Base-by-base conservation (phyloP, 371 early-diverging fungal species). In the Mortierella sp. region DNA sequence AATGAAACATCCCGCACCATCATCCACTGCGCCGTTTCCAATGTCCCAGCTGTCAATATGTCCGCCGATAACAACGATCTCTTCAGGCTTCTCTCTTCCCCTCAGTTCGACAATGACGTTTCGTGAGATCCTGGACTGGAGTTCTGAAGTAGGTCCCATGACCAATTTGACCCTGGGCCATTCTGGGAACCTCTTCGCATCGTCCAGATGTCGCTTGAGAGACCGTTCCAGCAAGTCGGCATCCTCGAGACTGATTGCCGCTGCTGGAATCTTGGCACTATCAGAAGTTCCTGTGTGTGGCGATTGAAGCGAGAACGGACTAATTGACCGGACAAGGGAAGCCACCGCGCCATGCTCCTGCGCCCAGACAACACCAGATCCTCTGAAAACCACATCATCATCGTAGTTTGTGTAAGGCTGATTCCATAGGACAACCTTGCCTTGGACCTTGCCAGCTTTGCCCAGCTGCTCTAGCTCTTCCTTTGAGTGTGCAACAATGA, bases 11-110 rank as follows among this genome's bases (percentile, higher is more conserved):
- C 85, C 87, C 13, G 74, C 82, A 21, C 83, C 87, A 56, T 86
- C 74, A 55, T 86, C 86, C 60, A 79, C 68, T 1, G 84, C 84
- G 0, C 86, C 86, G 3, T 78, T 80, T 1, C 87, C 87, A 27
- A 83, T 71, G 50, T 87, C 87, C 85, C 86, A 87, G 22, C 82
- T 82, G 54, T 86, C 86, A 60, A 85, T 82, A 56, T 86, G 86
- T 19, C 87, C 87, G 59, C 86, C 80, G 29, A 87, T 50, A n/a
- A 86, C 68, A 14, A 87, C 82, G 2, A 85, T 61, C 59, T 86
- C 83, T 9, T 84, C 79, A 7, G 84, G 81, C 0, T 50, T 57
- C 37, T 82, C 84, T 16, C 73, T 46, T 21, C 87, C 87, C 53
- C 72, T 79, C 29, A 87, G 19, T 40, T 87, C 87, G n/a, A 84